Evolutionary conservation across 306 rosid genomes (phyloP).

Genomic region (Citrullus mucosospermus): DNA sequence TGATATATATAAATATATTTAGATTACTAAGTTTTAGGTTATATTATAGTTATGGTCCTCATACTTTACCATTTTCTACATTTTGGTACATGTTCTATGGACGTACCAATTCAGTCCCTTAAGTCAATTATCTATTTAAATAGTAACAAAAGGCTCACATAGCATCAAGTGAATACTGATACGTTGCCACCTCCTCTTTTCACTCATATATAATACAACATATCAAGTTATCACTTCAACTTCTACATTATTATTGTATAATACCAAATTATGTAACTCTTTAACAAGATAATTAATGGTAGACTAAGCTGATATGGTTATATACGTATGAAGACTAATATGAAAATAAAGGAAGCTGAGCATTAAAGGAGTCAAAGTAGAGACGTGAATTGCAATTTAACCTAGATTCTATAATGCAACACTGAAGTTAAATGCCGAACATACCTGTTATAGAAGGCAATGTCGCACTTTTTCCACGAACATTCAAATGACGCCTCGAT

Average conservation of each 20-base stretch:
- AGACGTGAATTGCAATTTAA: not conserved
- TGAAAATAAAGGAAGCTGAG: not conserved
- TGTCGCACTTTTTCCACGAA: constrained; percentile 92
- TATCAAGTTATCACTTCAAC: not conserved
- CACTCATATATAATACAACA: not conserved
- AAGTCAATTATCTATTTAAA: not conserved
- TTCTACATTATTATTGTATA: not conserved
- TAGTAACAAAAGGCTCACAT: not conserved
- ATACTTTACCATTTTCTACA: not conserved
- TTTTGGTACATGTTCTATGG: not conserved
- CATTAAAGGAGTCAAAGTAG: constrained; percentile 1
- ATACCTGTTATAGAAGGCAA: constrained; percentile 95
- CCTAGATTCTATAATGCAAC: not conserved
- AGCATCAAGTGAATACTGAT: not conserved
- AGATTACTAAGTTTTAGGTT: not conserved
- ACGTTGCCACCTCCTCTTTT: not conserved
- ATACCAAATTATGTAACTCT: not conserved
- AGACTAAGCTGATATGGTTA: not conserved
- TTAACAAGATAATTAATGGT: not conserved
- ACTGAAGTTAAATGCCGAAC: constrained; percentile 1
- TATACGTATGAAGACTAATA: not conserved
- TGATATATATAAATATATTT: not conserved
- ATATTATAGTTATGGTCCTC: not conserved
- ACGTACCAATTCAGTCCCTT: not conserved
- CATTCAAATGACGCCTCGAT: constrained; percentile 94